phyloP scores from a whole-genome alignment of 208 protist genomes.

The Novymonas esmeraldas region DNA sequence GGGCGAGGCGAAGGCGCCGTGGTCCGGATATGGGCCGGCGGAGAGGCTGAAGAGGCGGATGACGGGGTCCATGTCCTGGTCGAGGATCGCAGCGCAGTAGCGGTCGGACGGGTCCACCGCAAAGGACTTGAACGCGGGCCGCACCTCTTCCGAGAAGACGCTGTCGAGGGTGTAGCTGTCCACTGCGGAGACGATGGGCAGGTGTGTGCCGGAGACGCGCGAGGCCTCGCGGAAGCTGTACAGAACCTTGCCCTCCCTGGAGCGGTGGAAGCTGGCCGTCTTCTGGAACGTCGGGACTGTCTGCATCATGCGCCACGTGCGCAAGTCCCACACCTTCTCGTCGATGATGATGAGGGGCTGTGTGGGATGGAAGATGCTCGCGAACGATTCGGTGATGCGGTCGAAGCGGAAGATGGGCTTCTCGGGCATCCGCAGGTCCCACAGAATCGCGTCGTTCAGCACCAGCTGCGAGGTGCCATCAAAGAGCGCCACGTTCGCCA shows the following conservation, averaged over 20 bases:
- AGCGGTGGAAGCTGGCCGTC: slow-evolving; percentile 75
- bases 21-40: slow-evolving; percentile 68
- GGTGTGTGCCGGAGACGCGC: slow-evolving; percentile 30
- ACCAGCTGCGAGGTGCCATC: slow-evolving; percentile 74
- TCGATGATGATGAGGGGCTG: slow-evolving; percentile 82
- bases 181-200: slow-evolving; percentile 73
- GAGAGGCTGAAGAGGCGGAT: slow-evolving; percentile 82
- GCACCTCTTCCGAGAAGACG: slow-evolving; percentile 81
- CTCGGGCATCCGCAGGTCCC: slow-evolving; percentile 74
- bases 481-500: slow-evolving; percentile 79
- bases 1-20: slow-evolving; percentile 63
- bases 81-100: slow-evolving; percentile 82
- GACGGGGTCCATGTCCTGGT: slow-evolving; percentile 62
- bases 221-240: slow-evolving; percentile 80
- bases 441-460: slow-evolving; percentile 85
- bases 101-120: slow-evolving; percentile 84
- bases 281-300: slow-evolving; percentile 76
- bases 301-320: slow-evolving; percentile 70
- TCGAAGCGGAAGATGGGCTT: slow-evolving; percentile 86
- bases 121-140: slow-evolving; percentile 73
- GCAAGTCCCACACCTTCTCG: slow-evolving; percentile 88
- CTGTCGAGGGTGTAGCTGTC: slow-evolving; percentile 81
- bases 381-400: slow-evolving; percentile 83
- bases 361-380: slow-evolving; percentile 78
- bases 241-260: slow-evolving; percentile 48